Percentiles rank a stretch among this genome's conserved stretches.
These are phyloP conservation scores for Arthrobotrys musiformis DNA, from an alignment of 2,329 filamentous ascomycete species.

Conservation along the genomic window DNA sequence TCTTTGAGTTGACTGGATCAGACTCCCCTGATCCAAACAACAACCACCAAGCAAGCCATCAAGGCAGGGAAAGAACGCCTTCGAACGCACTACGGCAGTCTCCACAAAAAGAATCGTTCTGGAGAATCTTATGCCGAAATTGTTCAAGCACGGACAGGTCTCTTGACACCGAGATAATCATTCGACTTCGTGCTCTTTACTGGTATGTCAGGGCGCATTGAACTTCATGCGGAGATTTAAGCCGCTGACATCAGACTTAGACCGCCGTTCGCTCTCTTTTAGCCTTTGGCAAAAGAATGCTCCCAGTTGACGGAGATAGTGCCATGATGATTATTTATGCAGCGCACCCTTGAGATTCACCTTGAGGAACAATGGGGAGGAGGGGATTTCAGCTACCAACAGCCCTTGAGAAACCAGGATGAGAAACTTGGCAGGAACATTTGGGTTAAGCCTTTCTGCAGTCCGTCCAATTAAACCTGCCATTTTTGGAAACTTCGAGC, in stretches of 20 bases:
- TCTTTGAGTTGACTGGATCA: background rate
- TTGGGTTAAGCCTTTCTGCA: constrained; percentile 52
- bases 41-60: constrained; percentile 37
- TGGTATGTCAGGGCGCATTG: background rate
- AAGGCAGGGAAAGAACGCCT: constrained; percentile 40
- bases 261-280: constrained; percentile 10
- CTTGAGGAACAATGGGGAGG: constrained; percentile 15
- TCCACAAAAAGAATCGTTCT: constrained; percentile 9
- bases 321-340: constrained; percentile 29
- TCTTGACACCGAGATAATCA: background rate
- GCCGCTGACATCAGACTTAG: constrained; percentile 53
- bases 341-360: constrained; percentile 26
- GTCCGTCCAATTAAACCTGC: constrained; percentile 55
- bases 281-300: constrained; percentile 36
- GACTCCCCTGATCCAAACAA: constrained; percentile 28
- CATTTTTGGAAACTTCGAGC: constrained; percentile 40
- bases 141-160: constrained; percentile 33
- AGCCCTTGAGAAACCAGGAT: constrained; percentile 23
- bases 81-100: constrained; percentile 27
- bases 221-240: constrained; percentile 34
- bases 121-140: constrained; percentile 29
- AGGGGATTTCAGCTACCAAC: constrained; percentile 38
- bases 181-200: background rate
- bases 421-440: constrained; percentile 51
- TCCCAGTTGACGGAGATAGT: constrained; percentile 23